A percentile compares a stretch with the other conserved stretches of the same genome.
phyloP scores from a whole-genome alignment of 2,329 filamentous ascomycete genomes.

The Xylaria sp. region DNA sequence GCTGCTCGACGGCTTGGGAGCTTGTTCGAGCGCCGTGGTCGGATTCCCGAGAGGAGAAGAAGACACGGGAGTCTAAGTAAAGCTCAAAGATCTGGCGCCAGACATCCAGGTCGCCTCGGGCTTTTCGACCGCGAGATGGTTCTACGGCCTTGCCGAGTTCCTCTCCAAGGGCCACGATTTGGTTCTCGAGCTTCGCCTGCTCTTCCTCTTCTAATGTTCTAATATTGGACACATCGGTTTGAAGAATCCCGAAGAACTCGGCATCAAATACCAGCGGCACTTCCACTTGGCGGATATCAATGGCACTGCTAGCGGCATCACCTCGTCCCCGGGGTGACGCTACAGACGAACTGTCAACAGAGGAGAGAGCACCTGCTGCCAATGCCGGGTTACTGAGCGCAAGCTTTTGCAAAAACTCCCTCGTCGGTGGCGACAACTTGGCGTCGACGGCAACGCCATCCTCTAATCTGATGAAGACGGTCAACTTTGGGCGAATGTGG shows the following conservation, averaged over 20 bases:
- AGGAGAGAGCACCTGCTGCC: neutral
- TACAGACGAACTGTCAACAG: neutral
- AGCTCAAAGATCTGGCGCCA: constrained; percentile 85
- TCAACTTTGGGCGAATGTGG: constrained; percentile 69
- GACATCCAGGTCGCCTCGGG: constrained; percentile 67
- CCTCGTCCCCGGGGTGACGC: neutral
- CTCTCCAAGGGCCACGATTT: constrained; percentile 69
- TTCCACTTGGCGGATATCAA: constrained; percentile 58
- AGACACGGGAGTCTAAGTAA: constrained; percentile 79
- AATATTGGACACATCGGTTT: constrained; percentile 71
- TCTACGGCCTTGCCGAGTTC: constrained; percentile 69
- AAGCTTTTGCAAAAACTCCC: constrained; percentile 66
- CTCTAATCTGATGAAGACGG: constrained; percentile 69
- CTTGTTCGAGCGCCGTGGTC: constrained; percentile 73
- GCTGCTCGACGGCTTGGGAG: constrained; percentile 67
- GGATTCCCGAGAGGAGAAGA: constrained; percentile 78
- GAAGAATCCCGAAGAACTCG: constrained; percentile 80
- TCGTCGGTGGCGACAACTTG: constrained; percentile 68
- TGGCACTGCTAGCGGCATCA: neutral
- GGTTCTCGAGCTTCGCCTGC: constrained; percentile 63
- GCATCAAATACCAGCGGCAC: constrained; percentile 77
- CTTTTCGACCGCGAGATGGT: constrained; percentile 65
- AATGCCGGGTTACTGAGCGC: constrained; percentile 46
- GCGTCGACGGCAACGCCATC: constrained; percentile 74
- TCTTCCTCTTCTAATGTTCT: constrained; percentile 72